phyloP scores from a whole-genome alignment of 129 eudicot species.

The sunflower (Helianthus annuus) region DNA sequence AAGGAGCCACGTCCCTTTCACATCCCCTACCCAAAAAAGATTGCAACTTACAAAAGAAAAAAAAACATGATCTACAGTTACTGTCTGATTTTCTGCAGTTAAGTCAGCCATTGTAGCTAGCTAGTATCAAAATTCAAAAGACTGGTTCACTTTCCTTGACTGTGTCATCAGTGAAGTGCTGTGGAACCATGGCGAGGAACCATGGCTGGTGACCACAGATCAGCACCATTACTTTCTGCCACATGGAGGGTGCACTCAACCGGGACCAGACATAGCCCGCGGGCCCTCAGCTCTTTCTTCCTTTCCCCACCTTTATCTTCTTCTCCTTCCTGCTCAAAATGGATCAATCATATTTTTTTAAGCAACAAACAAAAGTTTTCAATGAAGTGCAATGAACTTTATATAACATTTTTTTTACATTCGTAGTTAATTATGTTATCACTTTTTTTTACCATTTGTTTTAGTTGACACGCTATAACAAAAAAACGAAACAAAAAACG shows the following conservation, averaged over 20 bases:
- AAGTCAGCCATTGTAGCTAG: slow-evolving; percentile 17
- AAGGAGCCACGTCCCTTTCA: too few species aligned
- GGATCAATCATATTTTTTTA: neutral
- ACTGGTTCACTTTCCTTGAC: slow-evolving; percentile 11
- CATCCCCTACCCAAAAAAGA: neutral
- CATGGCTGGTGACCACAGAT: slow-evolving; percentile 76
- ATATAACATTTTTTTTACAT: too few species aligned
- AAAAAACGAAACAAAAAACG: too few species aligned
- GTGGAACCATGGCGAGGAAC: slow-evolving; percentile 32
- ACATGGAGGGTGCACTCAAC: slow-evolving; percentile 58
- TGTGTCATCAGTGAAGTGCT: slow-evolving; percentile 13
- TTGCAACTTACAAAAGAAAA: neutral
- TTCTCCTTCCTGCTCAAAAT: slow-evolving; percentile 23
- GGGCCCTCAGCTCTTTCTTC: slow-evolving; percentile 47
- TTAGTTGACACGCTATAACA: too few species aligned
- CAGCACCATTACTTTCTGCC: slow-evolving; percentile 75
- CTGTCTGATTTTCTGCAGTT: slow-evolving; percentile 22
- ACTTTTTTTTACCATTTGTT: too few species aligned
- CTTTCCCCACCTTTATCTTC: slow-evolving; percentile 20
- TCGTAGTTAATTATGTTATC: too few species aligned
- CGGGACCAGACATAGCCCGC: slow-evolving; percentile 77
- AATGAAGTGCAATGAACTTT: too few species aligned
- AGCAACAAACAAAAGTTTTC: too few species aligned
- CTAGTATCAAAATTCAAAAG: slow-evolving; percentile 1
- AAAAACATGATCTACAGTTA: slow-evolving; percentile 26